Conservation (phyloP, 2,329 filamentous ascomycete species). For the Pestalotiopsis sp. region DNA sequence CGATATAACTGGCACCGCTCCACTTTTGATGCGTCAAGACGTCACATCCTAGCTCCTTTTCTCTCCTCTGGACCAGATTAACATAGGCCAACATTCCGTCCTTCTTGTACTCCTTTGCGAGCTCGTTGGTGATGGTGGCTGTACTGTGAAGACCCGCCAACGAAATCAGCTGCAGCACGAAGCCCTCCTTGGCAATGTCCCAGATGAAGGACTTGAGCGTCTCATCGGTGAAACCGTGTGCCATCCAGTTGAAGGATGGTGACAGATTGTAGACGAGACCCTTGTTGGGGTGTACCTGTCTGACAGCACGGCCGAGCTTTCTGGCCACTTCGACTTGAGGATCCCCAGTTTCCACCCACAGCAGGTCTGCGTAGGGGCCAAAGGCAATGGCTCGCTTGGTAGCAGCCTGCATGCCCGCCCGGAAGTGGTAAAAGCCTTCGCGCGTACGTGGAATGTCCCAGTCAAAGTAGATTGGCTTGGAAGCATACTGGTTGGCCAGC, state of each 20-base stretch:
- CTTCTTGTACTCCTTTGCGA: constrained; percentile 80
- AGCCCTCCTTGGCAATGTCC: constrained; percentile 91
- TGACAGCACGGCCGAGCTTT: constrained; percentile 77
- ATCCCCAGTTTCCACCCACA: constrained; percentile 96
- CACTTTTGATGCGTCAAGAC: constrained; percentile 95
- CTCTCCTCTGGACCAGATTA: constrained; percentile 83
- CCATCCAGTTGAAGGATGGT: constrained; percentile 98
- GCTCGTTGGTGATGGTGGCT: constrained; percentile 68
- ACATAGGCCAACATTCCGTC: constrained; percentile 98
- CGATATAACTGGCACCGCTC: constrained; percentile 72
- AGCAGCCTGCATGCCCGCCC: constrained; percentile 79
- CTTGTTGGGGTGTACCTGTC: constrained; percentile 72
- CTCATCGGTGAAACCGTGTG: constrained; percentile 83
- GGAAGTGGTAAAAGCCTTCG: constrained; percentile 93
- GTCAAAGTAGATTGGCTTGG: constrained; percentile 75
- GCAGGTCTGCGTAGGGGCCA: constrained; percentile 87
- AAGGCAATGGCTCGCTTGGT: constrained; percentile 94
- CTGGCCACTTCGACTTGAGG: constrained; percentile 79
- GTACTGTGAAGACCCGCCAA: constrained; percentile 69
- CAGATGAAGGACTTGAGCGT: constrained; percentile 91
- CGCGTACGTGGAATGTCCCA: constrained; percentile 93
- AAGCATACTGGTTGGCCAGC: constrained; percentile 69
- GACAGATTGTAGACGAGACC: constrained; percentile 95
- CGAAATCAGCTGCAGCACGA: constrained; percentile 69
- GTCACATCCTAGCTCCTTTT: constrained; percentile 89